Percentiles rank a stretch among this genome's conserved stretches.
These are phyloP conservation scores for Plasmodium chabaudi DNA, from an alignment of 169 alveolate genomes.

Conservation along the genomic window DNA sequence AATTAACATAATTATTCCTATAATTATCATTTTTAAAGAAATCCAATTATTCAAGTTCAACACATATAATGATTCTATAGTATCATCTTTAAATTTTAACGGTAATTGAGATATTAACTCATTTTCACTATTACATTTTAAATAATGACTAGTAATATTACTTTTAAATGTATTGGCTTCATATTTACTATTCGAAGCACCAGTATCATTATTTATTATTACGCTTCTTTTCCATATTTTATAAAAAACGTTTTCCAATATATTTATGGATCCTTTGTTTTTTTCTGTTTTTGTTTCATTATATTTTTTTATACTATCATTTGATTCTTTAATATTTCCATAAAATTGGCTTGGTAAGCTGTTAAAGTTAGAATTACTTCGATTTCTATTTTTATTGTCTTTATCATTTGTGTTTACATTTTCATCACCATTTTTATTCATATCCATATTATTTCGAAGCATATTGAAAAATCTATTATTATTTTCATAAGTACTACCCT, in stretches of 20 bases:
- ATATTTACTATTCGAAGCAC: conserved; percentile 18
- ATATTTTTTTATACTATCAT: conserved; percentile 32
- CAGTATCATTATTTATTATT: conserved; percentile 45
- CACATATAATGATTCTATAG: conserved; percentile 81
- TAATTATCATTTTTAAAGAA: conserved; percentile 45
- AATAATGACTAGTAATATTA: conserved; percentile 18
- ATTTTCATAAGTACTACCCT: conserved; percentile 21
- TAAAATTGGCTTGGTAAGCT: conserved; percentile 28
- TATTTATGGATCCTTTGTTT: conserved; percentile 5
- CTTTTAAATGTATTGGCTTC: conserved; percentile 30
- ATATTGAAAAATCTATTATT: conserved; percentile 2
- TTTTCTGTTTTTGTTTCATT: conserved; percentile 16
- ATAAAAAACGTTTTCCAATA: conserved; percentile 18
- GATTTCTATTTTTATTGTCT: no score
- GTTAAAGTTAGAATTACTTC: not conserved
- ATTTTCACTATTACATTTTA: conserved; percentile 44
- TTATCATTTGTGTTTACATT: not conserved
- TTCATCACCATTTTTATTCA: not conserved
- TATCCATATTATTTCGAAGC: not conserved
- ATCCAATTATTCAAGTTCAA: conserved; percentile 79
- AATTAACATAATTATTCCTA: conserved; percentile 69
- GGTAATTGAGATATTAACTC: conserved; percentile 76
- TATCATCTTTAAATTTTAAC: conserved; percentile 76
- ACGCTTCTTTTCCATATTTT: conserved; percentile 68
- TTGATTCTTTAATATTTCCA: conserved; percentile 38